These are phyloP conservation scores for Trypethelium eluteriae DNA, from an alignment of 495 filamentous ascomycete species.

Conservation along the genomic window DNA sequence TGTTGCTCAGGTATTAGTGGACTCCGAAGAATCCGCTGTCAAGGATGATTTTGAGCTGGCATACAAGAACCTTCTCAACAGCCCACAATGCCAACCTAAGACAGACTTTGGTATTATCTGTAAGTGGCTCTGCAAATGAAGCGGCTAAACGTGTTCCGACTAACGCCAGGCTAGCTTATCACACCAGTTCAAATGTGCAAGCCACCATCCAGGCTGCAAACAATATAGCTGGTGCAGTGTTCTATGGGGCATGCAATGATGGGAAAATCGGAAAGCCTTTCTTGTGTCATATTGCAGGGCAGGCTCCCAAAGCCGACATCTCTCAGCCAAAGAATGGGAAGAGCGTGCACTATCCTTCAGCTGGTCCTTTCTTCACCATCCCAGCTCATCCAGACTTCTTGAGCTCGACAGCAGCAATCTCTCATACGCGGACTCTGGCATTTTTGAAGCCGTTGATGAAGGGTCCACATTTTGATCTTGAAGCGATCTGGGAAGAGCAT, in stretches of 20 bases:
- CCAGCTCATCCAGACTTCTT: constrained; percentile 40
- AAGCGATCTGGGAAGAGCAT: constrained; percentile 56
- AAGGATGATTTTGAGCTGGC: constrained; percentile 22
- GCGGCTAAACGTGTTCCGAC: background rate
- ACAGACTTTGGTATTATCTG: constrained; percentile 35
- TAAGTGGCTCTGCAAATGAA: constrained; percentile 19
- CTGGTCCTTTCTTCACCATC: constrained; percentile 34
- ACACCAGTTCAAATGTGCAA: background rate
- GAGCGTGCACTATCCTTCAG: constrained; percentile 31
- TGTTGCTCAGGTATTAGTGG: constrained; percentile 38
- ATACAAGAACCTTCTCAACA: constrained; percentile 23
- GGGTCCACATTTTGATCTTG: constrained; percentile 52
- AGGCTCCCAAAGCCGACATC: constrained; percentile 15
- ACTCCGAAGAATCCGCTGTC: constrained; percentile 12
- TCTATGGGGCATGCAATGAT: constrained; percentile 22
- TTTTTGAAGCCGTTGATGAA: constrained; percentile 46
- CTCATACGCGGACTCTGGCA: constrained; percentile 45
- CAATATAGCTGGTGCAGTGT: constrained; percentile 32
- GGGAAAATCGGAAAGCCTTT: background rate
- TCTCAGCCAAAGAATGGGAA: constrained; percentile 15
- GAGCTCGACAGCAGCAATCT: constrained; percentile 35
- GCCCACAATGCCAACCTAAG: constrained; percentile 28
- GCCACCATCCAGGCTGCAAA: constrained; percentile 17
- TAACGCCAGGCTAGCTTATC: background rate
- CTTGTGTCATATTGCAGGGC: constrained; percentile 2